Percentiles rank a stretch among this genome's conserved stretches.
phyloP scores from a whole-genome alignment of 768 basidiomycete species.

The Leucocoprinus sp. region DNA sequence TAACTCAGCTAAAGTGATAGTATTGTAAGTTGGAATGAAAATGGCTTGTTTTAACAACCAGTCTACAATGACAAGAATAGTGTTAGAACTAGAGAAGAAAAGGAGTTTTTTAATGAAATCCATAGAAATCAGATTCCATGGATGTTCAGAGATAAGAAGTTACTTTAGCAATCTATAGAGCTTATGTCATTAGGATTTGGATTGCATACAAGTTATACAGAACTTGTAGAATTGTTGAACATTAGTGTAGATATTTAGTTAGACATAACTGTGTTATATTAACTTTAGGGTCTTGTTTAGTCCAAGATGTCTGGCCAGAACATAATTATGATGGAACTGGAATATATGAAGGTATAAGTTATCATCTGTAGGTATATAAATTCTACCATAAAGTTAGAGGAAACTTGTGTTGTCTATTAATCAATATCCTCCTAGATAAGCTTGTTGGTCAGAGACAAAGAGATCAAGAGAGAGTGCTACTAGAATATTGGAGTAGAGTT shows the following conservation, averaged over 20 bases:
- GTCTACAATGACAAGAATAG: slow-evolving; percentile 26
- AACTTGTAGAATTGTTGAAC: no score
- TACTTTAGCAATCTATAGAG: not conserved
- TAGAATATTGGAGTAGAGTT: not conserved
- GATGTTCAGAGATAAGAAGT: not conserved
- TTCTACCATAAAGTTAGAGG: not conserved
- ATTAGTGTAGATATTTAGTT: no score
- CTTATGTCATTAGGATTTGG: no score
- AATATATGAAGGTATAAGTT: not conserved
- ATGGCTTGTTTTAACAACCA: not conserved
- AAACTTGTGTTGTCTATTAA: not conserved
- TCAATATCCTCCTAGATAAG: not conserved
- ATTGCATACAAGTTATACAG: no score
- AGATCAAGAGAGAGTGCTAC: not conserved
- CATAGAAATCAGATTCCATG: slow-evolving; percentile 30
- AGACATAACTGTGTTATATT: no score
- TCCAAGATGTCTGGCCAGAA: no score
- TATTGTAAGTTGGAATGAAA: slow-evolving; percentile 22
- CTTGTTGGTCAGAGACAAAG: not conserved
- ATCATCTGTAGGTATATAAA: not conserved
- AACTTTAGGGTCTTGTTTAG: no score
- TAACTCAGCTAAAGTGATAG: slow-evolving; percentile 17
- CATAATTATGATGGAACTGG: no score
- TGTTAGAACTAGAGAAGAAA: slow-evolving; percentile 25
- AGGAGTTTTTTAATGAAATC: slow-evolving; percentile 34